Evolutionary conservation across 2,329 filamentous ascomycete species (phyloP), one percentile per base, ranked within the genome.

Genomic region (Pseudonectria foliicola): DNA sequence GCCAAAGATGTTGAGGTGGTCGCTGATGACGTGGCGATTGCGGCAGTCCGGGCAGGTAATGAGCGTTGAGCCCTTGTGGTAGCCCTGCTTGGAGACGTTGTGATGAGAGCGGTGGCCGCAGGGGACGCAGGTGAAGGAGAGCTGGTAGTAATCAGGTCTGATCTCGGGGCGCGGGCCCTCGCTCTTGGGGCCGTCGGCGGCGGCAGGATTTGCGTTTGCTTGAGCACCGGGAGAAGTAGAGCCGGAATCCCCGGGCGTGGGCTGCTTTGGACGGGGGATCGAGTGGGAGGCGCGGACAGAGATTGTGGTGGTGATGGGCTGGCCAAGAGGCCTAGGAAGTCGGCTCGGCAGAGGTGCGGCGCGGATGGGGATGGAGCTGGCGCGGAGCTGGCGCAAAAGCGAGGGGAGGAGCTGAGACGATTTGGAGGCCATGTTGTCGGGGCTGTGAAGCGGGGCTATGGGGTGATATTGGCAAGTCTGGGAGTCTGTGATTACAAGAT

Each of bases 101-200:
- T 98, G 93, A 10, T 79, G 73, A n/a, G 86, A 93, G 38, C 89
- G 82, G 25, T 75, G 67, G 29, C 72, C 68, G 64, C 92, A 98
- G 23, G 85, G 86, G 39, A 84, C 80, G 73, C 92, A 98, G 48
- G 92, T 98, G 60, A 98, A 95, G 32, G 80, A 85, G 45, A 98
- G 72, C 49, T 87, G 74, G 64, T 96, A 98, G 38, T 85, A 77
- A 2, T 86, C 86, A 48, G 77, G 56, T 16, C 57, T 60, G 25
- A 44, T 34, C 15, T 57, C 48, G 11, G 53, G 57, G 4, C 57
- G 47, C 32, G 48, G 35, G 26, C 56, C 48, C 42, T 60, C 52
- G 45, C 51, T 55, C 29, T 47, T 32, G 5, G 49, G 50, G 12
- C 27, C 31, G 26, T 54, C 50, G 25, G 34, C 40, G 8, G 43